Evolutionary conservation across 2,329 filamentous ascomycete species (phyloP).

Genomic region (Colletotrichum lindemuthianum): DNA sequence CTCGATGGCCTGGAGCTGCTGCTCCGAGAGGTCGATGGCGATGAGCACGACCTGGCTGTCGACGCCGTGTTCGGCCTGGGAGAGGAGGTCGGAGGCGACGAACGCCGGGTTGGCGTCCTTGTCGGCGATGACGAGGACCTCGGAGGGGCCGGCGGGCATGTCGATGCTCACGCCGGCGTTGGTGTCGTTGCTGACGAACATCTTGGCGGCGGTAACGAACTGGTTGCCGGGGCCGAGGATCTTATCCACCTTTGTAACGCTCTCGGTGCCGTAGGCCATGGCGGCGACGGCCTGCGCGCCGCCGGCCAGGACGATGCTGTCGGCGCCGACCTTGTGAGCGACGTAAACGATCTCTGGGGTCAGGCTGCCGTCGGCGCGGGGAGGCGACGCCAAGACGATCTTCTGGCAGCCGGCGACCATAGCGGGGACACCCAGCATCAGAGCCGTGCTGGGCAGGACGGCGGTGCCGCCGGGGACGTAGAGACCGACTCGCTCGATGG

Average conservation of each 20-base stretch:
- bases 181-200: constrained; percentile 97
- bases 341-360: constrained; percentile 98
- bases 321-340: constrained; percentile 94
- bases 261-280: constrained; percentile 97
- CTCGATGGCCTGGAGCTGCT: constrained; percentile 83
- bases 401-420: constrained; percentile 97
- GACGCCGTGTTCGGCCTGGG: constrained; percentile 95
- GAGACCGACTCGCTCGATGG: constrained; percentile 94
- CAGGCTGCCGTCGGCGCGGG: constrained; percentile 86
- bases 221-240: constrained; percentile 98
- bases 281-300: constrained; percentile 96
- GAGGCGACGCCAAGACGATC: constrained; percentile 93
- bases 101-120: constrained; percentile 89
- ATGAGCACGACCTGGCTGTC: constrained; percentile 96
- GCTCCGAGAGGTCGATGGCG: constrained; percentile 80
- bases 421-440: constrained; percentile 97
- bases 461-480: constrained; percentile 97
- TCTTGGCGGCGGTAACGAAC: constrained; percentile 98
- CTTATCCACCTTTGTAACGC: constrained; percentile 96
- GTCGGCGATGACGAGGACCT: constrained; percentile 96
- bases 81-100: constrained; percentile 92
- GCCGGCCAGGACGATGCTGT: constrained; percentile 94
- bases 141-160: constrained; percentile 97
- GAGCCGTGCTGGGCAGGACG: constrained; percentile 94
- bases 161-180: constrained; percentile 95